These are phyloP conservation scores for Pharus latifolius DNA, from an alignment of 176 grass and related monocot species.

Conservation along the genomic window DNA sequence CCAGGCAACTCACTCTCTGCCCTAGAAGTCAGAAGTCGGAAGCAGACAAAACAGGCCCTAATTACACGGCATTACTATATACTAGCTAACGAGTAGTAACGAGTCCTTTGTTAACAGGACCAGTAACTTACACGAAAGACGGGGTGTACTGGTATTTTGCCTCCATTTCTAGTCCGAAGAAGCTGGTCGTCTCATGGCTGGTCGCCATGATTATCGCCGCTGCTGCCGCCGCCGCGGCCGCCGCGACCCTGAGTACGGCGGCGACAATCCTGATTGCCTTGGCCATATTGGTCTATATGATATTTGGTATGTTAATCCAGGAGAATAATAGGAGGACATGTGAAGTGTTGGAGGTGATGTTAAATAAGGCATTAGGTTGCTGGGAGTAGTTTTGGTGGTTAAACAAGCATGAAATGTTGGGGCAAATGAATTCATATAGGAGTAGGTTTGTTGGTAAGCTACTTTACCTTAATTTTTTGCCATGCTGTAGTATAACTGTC, in stretches of 20 bases:
- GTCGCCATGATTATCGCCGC: conserved; percentile 83
- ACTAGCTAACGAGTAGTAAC: too few relatives aligned
- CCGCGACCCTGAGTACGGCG: conserved; percentile 44
- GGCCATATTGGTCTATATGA: conserved; percentile 18
- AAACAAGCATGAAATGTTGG: conserved; percentile 10
- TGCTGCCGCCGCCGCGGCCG: conserved; percentile 18
- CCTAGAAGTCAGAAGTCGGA: too few relatives aligned
- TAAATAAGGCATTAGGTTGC: conserved; percentile 12
- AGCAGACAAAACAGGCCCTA: too few relatives aligned
- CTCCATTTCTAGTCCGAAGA: conserved; percentile 67
- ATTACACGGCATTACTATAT: too few relatives aligned
- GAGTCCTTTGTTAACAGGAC: too few relatives aligned
- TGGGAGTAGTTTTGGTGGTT: conserved; percentile 28
- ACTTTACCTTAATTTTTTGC: conserved; percentile 5
- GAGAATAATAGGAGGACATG: background rate
- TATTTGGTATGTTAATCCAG: background rate
- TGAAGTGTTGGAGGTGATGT: background rate
- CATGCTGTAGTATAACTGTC: background rate
- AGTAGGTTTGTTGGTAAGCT: conserved; percentile 29
- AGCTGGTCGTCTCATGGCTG: conserved; percentile 56
- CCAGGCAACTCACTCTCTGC: too few relatives aligned
- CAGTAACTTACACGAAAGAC: conserved; percentile 54
- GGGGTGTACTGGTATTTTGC: conserved; percentile 89
- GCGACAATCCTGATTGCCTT: conserved; percentile 36
- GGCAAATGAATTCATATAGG: background rate